Evolutionary conservation across 805 yeast species (phyloP).

Genomic region (Wickerhamiella alocasiicola): DNA sequence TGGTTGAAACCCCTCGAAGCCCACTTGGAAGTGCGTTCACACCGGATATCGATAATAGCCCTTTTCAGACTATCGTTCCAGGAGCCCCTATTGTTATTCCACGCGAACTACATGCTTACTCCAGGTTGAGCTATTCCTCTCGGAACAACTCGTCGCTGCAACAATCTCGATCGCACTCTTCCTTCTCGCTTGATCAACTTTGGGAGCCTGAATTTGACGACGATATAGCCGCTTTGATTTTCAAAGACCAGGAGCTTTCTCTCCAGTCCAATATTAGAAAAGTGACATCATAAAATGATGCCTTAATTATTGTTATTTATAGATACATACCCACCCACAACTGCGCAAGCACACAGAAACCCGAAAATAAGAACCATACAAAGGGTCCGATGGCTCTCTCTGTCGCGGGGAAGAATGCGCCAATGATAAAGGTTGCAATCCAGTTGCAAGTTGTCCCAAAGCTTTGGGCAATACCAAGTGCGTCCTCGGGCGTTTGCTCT

Average conservation of each 20-base stretch:
- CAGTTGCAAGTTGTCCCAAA: slow-evolving; percentile 87
- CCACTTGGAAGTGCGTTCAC: slow-evolving; percentile 2
- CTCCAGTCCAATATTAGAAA: not conserved
- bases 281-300: not conserved
- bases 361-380: slow-evolving; percentile 54
- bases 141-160: not conserved
- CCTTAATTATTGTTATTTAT: not conserved
- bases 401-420: slow-evolving; percentile 66
- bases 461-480: slow-evolving; percentile 79
- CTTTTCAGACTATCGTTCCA: not conserved
- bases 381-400: slow-evolving; percentile 59
- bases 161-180: slow-evolving; percentile 1
- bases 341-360: slow-evolving; percentile 39
- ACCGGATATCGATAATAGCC: not conserved
- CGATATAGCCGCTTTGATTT: slow-evolving; percentile 7
- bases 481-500: slow-evolving; percentile 74
- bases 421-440: slow-evolving; percentile 70
- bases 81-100: not conserved
- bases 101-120: not conserved
- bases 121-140: not conserved
- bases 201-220: slow-evolving; percentile 11
- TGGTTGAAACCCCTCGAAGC: not conserved
- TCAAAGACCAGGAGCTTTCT: not conserved
- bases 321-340: slow-evolving; percentile 9
- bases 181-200: slow-evolving; percentile 5